Conservation (phyloP, 805 yeast genomes). For the Cyberlindnera saturnus region DNA sequence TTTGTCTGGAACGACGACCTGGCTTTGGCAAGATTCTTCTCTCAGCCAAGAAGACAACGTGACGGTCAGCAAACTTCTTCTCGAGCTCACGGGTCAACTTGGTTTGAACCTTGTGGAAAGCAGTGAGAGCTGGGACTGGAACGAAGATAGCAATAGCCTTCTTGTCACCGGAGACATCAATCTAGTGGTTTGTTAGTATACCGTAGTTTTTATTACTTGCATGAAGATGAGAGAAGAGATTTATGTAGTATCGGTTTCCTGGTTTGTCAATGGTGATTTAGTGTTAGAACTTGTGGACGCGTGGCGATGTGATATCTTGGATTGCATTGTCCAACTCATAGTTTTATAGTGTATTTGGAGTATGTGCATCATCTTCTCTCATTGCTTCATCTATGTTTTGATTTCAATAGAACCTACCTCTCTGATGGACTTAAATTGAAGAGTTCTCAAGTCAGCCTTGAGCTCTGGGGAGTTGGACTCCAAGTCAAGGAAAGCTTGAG, state of each 20-base stretch:
- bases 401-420: constrained; percentile 45
- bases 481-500: constrained; percentile 96
- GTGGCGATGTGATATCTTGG: too few species aligned
- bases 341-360: not conserved
- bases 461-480: constrained; percentile 91
- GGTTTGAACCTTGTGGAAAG: constrained; percentile 96
- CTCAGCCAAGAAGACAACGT: constrained; percentile 98
- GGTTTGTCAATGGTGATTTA: too few species aligned
- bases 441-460: constrained; percentile 96
- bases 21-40: constrained; percentile 99
- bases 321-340: too few species aligned
- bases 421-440: constrained; percentile 97
- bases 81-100: constrained; percentile 98
- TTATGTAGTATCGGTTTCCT: not conserved
- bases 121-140: constrained; percentile 89
- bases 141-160: constrained; percentile 97
- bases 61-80: constrained; percentile 99
- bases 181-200: constrained; percentile 32
- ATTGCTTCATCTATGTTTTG: constrained; percentile 1
- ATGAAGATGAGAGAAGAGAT: not conserved
- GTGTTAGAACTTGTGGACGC: too few species aligned
- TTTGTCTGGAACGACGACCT: constrained; percentile 88
- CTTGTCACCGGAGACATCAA: constrained; percentile 97
- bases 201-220: not conserved
- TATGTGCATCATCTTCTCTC: not conserved